A percentile compares a stretch with the other conserved stretches of the same genome.
Conservation (phyloP, 768 basidiomycete species). For the Hypholoma fasciculare region DNA sequence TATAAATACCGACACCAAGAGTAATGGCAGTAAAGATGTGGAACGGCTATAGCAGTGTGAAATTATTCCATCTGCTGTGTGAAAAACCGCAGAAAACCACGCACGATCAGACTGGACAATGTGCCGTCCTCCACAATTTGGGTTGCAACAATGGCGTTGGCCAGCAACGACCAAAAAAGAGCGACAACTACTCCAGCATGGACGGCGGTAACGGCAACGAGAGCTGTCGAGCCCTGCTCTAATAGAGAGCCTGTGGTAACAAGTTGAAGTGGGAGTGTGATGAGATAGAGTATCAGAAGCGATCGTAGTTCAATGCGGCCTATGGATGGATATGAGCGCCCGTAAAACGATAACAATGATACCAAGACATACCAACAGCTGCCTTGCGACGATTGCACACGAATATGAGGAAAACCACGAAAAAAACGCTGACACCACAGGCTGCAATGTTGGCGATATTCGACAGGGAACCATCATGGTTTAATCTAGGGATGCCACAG, state of each 20-base stretch:
- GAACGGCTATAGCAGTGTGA: conserved; percentile 54
- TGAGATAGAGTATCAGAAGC: conserved; percentile 64
- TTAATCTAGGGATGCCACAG: conserved; percentile 75
- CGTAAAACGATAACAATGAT: neutral
- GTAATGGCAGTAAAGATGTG: conserved; percentile 53
- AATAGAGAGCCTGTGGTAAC: conserved; percentile 80
- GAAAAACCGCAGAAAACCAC: conserved; percentile 22
- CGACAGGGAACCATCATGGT: conserved; percentile 60
- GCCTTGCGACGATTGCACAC: conserved; percentile 70
- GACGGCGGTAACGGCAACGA: conserved; percentile 72
- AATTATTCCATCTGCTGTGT: neutral
- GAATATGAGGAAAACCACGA: conserved; percentile 57
- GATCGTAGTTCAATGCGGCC: conserved; percentile 73
- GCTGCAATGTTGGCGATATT: conserved; percentile 87
- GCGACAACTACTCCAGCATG: conserved; percentile 78
- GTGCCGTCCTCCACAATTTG: conserved; percentile 95
- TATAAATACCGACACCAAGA: conserved; percentile 76
- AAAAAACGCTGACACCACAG: conserved; percentile 71
- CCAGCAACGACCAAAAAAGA: conserved; percentile 79
- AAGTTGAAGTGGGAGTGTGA: conserved; percentile 79
- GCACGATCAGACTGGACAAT: conserved; percentile 62
- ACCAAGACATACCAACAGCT: conserved; percentile 62
- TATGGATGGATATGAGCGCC: conserved; percentile 6
- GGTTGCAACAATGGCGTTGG: conserved; percentile 77
- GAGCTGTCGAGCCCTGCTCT: conserved; percentile 69